A percentile compares a stretch with the other conserved stretches of the same genome.
phyloP scores from a whole-genome alignment of 2,329 filamentous ascomycete genomes.

The Pezicula neosporulosa region DNA sequence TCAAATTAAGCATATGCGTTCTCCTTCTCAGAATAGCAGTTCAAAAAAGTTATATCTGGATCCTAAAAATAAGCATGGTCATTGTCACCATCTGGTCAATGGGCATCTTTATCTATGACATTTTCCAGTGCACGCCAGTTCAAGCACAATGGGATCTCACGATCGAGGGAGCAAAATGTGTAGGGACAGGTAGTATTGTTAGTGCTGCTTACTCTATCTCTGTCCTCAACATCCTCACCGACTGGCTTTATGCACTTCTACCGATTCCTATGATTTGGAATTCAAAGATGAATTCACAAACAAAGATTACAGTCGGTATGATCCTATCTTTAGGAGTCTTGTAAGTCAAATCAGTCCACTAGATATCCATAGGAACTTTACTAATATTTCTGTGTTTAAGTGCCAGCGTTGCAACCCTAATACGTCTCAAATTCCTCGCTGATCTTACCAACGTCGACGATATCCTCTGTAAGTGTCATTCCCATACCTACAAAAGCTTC shows the following conservation, averaged over 20 bases:
- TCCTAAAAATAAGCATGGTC: constrained; percentile 40
- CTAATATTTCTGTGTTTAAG: constrained; percentile 23
- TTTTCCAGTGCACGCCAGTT: constrained; percentile 18
- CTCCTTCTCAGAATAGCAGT: constrained; percentile 49
- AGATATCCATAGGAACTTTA: neutral
- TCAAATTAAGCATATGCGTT: constrained; percentile 25
- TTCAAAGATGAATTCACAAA: constrained; percentile 35
- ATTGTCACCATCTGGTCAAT: constrained; percentile 47
- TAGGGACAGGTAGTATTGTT: constrained; percentile 2
- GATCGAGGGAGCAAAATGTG: constrained; percentile 10
- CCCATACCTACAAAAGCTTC: neutral
- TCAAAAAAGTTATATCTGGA: constrained; percentile 42
- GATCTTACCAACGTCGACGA: constrained; percentile 7
- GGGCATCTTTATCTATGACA: constrained; percentile 36
- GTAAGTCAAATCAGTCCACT: constrained; percentile 1
- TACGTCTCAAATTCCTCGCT: constrained; percentile 35
- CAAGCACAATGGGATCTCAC: constrained; percentile 46
- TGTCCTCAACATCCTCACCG: constrained; percentile 39
- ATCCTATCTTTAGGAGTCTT: constrained; percentile 16
- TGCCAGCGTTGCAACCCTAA: constrained; percentile 51
- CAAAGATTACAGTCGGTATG: constrained; percentile 32
- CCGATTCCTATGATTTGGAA: constrained; percentile 39
- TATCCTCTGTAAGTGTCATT: constrained; percentile 6
- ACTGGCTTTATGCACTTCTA: constrained; percentile 42
- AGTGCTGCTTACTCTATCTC: constrained; percentile 33